Percentiles rank a stretch among this genome's conserved stretches.
Conservation (phyloP, 257 asterid genomes). For the Craterostigma plantagineum region DNA sequence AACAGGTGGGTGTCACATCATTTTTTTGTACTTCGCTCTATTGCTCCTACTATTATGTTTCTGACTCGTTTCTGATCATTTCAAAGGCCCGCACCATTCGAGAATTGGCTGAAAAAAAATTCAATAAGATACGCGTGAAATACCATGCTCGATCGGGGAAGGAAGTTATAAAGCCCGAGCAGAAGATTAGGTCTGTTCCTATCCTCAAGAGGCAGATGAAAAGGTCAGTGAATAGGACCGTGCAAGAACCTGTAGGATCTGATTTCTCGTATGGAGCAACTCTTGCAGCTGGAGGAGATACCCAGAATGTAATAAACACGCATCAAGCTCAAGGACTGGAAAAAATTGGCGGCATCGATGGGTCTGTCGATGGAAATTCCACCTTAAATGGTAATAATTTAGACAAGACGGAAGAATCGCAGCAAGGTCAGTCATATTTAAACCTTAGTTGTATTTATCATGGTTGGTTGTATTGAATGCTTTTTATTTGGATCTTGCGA, state of each 20-base stretch:
- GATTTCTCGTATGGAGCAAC: constrained; percentile 90
- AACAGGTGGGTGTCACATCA: constrained; percentile 41
- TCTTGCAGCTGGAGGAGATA: constrained; percentile 45
- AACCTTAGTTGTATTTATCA: not conserved
- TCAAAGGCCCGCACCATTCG: constrained; percentile 71
- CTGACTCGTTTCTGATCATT: constrained; percentile 9
- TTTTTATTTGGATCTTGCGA: too few relatives aligned
- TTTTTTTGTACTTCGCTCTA: not conserved
- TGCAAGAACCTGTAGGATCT: constrained; percentile 60
- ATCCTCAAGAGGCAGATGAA: constrained; percentile 38
- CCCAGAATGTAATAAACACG: constrained; percentile 26
- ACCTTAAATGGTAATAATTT: constrained; percentile 31
- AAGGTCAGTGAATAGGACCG: constrained; percentile 27
- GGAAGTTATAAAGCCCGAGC: constrained; percentile 50
- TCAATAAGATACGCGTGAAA: constrained; percentile 35
- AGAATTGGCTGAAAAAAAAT: constrained; percentile 81
- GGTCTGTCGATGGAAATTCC: constrained; percentile 38
- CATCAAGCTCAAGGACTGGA: constrained; percentile 28
- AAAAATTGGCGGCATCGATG: constrained; percentile 33
- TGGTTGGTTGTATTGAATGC: too few relatives aligned
- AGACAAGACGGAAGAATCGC: constrained; percentile 62
- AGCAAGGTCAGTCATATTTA: constrained; percentile 33
- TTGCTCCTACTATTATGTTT: not conserved
- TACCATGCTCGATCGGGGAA: constrained; percentile 20
- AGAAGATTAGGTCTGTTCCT: constrained; percentile 26